Conservation (phyloP, 2,329 filamentous ascomycete genomes). For the Aureobasidium sp. region DNA sequence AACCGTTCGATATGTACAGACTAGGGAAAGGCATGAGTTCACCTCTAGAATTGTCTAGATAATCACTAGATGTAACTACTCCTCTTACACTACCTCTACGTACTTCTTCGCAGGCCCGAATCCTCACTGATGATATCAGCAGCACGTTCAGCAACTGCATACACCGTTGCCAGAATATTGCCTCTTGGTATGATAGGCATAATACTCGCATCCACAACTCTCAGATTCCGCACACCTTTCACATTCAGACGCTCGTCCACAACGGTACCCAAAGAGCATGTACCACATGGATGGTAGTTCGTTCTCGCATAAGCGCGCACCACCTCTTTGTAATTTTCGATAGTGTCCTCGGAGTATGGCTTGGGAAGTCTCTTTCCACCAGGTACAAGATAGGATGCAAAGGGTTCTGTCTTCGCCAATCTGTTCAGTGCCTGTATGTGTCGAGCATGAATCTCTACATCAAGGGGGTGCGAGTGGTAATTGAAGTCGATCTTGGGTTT, state of each 20-base stretch:
- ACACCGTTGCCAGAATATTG: constrained; percentile 21
- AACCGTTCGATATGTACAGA: too few relatives aligned
- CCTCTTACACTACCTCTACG: neutral
- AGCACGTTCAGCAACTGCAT: constrained; percentile 35
- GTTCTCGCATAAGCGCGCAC: constrained; percentile 17
- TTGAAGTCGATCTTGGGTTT: constrained; percentile 24
- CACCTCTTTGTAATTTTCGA: constrained; percentile 23
- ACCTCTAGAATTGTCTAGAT: too few relatives aligned
- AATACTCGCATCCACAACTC: constrained; percentile 38
- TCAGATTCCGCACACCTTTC: constrained; percentile 28
- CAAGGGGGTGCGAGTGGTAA: constrained; percentile 26
- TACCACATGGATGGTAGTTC: constrained; percentile 37
- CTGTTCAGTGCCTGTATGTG: constrained; percentile 30
- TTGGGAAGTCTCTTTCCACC: constrained; percentile 18
- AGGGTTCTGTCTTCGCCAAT: constrained; percentile 36
- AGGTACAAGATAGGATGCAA: constrained; percentile 26
- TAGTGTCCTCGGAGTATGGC: neutral
- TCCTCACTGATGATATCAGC: constrained; percentile 23
- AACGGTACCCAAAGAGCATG: constrained; percentile 31
- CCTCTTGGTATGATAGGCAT: constrained; percentile 34
- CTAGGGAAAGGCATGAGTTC: too few relatives aligned
- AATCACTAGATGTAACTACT: neutral
- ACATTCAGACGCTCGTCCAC: constrained; percentile 23
- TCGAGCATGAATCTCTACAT: constrained; percentile 25
- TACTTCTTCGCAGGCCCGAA: neutral